Evolutionary conservation across 352 stramenopile genomes (phyloP).

Genomic region (Pythium brachiatum): DNA sequence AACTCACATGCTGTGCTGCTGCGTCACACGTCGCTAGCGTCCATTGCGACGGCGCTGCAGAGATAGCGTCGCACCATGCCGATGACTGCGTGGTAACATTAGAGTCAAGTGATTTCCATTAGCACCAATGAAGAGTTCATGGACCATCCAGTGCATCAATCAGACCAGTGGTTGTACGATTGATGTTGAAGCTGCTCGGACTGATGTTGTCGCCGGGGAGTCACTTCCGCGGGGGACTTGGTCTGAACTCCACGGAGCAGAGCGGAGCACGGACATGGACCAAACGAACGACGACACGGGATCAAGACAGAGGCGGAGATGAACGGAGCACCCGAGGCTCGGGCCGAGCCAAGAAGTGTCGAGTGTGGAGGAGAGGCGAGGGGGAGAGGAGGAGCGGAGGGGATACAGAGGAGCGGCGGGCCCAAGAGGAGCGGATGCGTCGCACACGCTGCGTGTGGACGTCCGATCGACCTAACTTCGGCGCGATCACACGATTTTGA

Average conservation of each 20-base stretch:
- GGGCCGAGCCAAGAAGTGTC: neutral
- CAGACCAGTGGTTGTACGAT: neutral
- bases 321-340: neutral
- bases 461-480: neutral
- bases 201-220: neutral
- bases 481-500: neutral
- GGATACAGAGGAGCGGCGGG: neutral
- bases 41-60: neutral
- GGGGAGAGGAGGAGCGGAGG: neutral
- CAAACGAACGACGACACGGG: neutral
- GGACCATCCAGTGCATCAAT: no score
- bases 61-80: constrained; percentile 4
- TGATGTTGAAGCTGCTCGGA: constrained; percentile 9
- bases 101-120: neutral
- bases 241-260: constrained; percentile 3
- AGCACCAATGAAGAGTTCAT: neutral
- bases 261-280: constrained; percentile 19
- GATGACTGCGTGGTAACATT: neutral
- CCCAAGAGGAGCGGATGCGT: neutral
- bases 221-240: neutral
- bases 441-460: neutral
- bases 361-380: neutral
- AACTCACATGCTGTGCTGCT: neutral
- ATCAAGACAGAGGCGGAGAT: neutral
- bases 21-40: constrained; percentile 11